Evolutionary conservation across 148 eudicot genomes (phyloP).

Genomic region (Rhododendron simsii): DNA sequence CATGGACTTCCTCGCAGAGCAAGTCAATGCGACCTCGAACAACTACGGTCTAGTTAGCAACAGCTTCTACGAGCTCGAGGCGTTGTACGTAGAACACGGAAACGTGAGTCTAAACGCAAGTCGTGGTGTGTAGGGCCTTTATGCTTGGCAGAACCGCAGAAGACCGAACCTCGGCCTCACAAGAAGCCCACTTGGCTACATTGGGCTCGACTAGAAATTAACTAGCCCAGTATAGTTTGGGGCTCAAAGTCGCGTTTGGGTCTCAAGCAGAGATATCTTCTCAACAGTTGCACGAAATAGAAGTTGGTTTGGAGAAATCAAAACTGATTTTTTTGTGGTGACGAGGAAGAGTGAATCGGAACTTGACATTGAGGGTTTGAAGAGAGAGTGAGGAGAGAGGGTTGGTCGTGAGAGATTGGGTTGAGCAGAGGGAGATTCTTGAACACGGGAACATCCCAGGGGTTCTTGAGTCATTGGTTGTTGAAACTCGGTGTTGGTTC

Average conservation of each 20-base stretch:
- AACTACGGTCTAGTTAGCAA: too few species aligned
- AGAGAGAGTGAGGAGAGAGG: slow-evolving; percentile 20
- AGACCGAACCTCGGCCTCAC: not conserved
- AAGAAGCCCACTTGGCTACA: not conserved
- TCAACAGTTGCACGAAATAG: not conserved
- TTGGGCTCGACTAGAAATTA: too few species aligned
- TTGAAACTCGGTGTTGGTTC: not conserved
- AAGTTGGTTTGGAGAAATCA: not conserved
- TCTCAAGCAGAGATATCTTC: not conserved
- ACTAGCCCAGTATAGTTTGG: slow-evolving; percentile 32
- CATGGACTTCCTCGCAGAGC: too few species aligned
- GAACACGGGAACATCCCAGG: slow-evolving; percentile 17
- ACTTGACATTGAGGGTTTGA: slow-evolving; percentile 32
- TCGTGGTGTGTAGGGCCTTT: not conserved
- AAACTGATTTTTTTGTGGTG: slow-evolving; percentile 45
- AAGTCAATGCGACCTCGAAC: too few species aligned
- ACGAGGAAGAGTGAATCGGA: slow-evolving; percentile 27
- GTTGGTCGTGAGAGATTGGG: slow-evolving; percentile 52
- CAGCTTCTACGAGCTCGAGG: too few species aligned
- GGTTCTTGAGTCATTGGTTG: not conserved
- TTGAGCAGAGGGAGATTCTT: slow-evolving; percentile 48
- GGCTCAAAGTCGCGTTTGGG: slow-evolving; percentile 37
- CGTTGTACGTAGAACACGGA: too few species aligned
- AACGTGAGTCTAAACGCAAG: too few species aligned
- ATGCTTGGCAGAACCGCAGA: not conserved